Percentiles rank a stretch among this genome's conserved stretches.
Conservation (phyloP, 306 rosid species). For the Acacia melanoxylon region DNA sequence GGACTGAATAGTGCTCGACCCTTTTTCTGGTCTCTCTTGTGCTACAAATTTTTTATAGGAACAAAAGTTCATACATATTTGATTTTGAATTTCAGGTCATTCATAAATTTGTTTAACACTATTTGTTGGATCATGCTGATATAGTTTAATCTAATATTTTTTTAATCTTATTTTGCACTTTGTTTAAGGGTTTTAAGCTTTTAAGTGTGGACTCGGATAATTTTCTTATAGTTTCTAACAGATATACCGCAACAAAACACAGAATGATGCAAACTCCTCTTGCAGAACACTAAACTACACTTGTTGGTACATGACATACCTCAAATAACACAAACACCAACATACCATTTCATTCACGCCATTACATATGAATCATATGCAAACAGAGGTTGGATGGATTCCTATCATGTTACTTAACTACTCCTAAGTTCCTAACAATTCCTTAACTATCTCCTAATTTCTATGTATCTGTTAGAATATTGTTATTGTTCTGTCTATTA, state of each 20-base stretch:
- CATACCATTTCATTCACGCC: no score
- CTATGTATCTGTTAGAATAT: no score
- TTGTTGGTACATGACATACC: no score
- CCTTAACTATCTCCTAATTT: no score
- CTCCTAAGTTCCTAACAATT: no score
- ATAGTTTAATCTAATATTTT: neutral
- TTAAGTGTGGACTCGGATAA: neutral
- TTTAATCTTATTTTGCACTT: neutral
- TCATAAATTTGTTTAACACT: neutral
- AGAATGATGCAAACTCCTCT: no score
- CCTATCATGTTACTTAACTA: no score
- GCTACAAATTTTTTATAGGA: neutral
- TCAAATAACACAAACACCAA: no score
- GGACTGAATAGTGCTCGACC: conserved; percentile 6
- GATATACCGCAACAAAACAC: neutral
- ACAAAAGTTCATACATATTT: neutral
- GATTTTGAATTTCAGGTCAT: neutral
- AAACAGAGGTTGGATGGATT: no score
- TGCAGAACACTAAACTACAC: no score
- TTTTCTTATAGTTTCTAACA: neutral
- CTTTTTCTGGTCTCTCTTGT: neutral
- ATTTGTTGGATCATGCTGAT: neutral
- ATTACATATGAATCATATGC: no score
- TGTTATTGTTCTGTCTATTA: no score
- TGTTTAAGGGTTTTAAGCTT: neutral